Base-by-base conservation (phyloP, 345 rosid genomes). In the Triadica sebifera region DNA sequence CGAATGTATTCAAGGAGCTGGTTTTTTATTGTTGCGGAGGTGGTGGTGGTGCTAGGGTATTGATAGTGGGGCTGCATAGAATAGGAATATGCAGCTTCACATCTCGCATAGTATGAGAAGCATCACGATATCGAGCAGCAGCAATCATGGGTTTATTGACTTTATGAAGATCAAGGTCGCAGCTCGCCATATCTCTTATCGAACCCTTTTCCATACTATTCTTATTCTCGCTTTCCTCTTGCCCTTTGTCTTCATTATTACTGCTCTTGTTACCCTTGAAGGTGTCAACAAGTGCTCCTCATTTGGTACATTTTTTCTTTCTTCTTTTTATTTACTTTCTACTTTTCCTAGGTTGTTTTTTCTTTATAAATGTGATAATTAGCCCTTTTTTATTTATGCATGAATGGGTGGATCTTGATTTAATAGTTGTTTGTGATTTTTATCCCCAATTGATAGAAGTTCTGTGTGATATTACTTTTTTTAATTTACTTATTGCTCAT, bases 101-200 rank as follows among this genome's bases (percentile, higher is more conserved):
- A 82, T 96, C 89, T 96, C 99, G 86, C 98, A 97, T 84, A 93
- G 99, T 89, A 96, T 96, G 99, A 96, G 98, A 91, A 96, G 99
- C 82, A 90, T 96, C 85, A 96, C 99, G 71, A 96, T 96, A 84
- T 93, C 94, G 77, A 91, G 93, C 86, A 93, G 87, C 59, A 81
- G 17, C 78, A 88, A n/a, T n/a, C n/a, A 90, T 89, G 99, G 95
- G 82, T 90, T 93, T 91, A 91, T 88, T 93, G 98, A 96, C 90
- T 93, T 90, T 83, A 96, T 93, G 99, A 96, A 91, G 99, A 89
- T 96, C 97, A 93, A 91, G 86, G 91, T 96, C 85, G 98, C 98
- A 87, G 96, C 98, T 88, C 94, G 99, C 86, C 98, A 96, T 76
- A 88, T 96, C 86, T 96, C 99, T 70, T 96, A 91, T 81, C 76